Evolutionary conservation across 2,329 filamentous ascomycete species (phyloP), one percentile per base, ranked within the genome.

Genomic region (Botrytis fabae): DNA sequence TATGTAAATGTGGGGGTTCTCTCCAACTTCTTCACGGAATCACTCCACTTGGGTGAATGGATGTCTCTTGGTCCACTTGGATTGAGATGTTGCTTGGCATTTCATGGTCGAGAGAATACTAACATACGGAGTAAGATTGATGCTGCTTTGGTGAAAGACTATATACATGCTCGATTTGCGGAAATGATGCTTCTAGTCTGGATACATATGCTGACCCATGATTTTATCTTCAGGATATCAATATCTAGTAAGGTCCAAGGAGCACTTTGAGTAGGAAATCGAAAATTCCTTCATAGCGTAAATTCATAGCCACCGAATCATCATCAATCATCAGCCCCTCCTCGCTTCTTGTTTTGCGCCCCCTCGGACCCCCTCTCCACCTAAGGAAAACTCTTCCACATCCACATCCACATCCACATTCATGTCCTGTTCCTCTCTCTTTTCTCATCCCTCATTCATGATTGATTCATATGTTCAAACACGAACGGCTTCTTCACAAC

Each of bases 401-500:
- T 54, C 51, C 25, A 57, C 51, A 25, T 54, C 51, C 25, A 57
- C 51, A 28, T 57, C 51, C n/a, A 57, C 51, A 57, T 28, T 28
- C 51, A 57, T 57, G 14, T 57, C 14, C 14, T 14, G n/a, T 54
- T 18, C 2, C 2, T 28, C 16, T 18, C n/a, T 18, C 51, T 9
- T 57, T 16, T 28, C 51, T 28, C 51, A 28, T 57, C 14, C 14
- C 7, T 18, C 14, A 9, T 28, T 2, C 2, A 28, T 32, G n/a
- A 32, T 28, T 57, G 0, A 57, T 57, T 8, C 0, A 57, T 57
- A 57, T 16, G 18, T 1, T 28, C 3, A 28, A 28, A 54, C 3
- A 0, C 3, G 7, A 28, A 0, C 0, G 0, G 0, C 0, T 2
- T 2, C 7, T 2, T 9, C n/a, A 32, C 1, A 57, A 57, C n/a